Evolutionary conservation across 1,284 basidiomycete species (phyloP), one percentile per base, ranked within the genome.

Genomic region (Puccinia coronata): DNA sequence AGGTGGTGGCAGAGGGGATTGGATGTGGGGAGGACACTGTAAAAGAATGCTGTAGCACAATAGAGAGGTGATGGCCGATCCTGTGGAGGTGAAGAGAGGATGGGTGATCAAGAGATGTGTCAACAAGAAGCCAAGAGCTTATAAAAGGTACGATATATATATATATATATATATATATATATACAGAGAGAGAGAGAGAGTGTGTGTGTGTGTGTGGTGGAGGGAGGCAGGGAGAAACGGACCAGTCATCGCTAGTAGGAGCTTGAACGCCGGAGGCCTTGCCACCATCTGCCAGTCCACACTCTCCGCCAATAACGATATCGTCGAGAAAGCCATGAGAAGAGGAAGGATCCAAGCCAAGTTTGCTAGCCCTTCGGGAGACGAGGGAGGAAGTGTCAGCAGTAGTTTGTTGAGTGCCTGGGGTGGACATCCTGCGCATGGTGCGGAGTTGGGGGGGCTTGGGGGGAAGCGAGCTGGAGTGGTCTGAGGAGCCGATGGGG

Each of bases 21-120:
- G 81, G 63, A 72, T 81, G 59, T 41, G 75, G 23, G 34, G 80
- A 72, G 57, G 82, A 85, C 18, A 85, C 82, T 4, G 85, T 83
- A 20, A 85, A 83, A 36, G 85, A 84, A 63, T 85, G 85, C 28
- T 83, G 82, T 20, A 85, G 80, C 18, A 85, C 83, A 9, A 83
- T 83, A 0, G 84, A 84, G 25, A 85, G 83, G 43, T 85, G 84
- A 25, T 84, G 84, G 1, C 84, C 84, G 53, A 85, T 83, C 31
- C 85, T 85, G 74, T 12, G 36, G 4, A 43, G 1, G 47, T 11
- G 43, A 31, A 49, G 47, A 31, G 5, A n/a, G n/a, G n/a, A n/a
- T n/a, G n/a, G n/a, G n/a, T n/a, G n/a, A n/a, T n/a, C n/a, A n/a
- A n/a, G n/a, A n/a, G n/a, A n/a, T n/a, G n/a, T n/a, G n/a, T n/a